A percentile compares a stretch with the other conserved stretches of the same genome.
These are phyloP conservation scores for Schizophyllum commune DNA, from an alignment of 1,284 basidiomycete species.

Conservation along the genomic window DNA sequence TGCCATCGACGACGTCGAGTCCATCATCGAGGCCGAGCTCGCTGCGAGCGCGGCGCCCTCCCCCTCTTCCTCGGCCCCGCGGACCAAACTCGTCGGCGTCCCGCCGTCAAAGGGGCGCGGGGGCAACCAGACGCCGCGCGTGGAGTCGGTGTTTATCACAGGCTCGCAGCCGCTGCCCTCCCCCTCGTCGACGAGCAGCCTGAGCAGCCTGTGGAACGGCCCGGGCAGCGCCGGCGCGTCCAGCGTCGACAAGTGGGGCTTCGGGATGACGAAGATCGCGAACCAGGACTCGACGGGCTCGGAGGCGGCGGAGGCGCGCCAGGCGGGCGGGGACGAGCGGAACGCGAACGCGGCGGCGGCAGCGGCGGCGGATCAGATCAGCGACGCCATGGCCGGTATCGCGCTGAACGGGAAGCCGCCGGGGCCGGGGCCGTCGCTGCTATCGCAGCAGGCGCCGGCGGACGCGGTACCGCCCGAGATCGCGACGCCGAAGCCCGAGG, in stretches of 20 bases:
- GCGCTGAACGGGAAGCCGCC: conserved; percentile 20
- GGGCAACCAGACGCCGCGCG: conserved; percentile 94
- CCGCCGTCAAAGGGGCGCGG: conserved; percentile 92
- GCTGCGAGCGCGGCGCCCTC: conserved; percentile 38
- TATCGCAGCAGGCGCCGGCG: conserved; percentile 68
- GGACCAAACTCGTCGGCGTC: conserved; percentile 83
- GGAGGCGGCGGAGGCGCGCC: conserved; percentile 5
- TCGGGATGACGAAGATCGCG: conserved; percentile 85
- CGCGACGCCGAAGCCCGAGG: conserved; percentile 2
- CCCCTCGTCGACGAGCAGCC: conserved; percentile 32
- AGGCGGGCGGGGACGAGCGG: neutral
- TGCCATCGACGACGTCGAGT: conserved; percentile 95
- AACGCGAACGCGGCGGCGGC: neutral
- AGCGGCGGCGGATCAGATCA: neutral
- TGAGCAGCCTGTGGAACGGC: conserved; percentile 8
- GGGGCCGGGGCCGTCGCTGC: conserved; percentile 64
- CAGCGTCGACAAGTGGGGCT: conserved; percentile 87
- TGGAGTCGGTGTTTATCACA: conserved; percentile 87
- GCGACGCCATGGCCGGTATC: conserved; percentile 6
- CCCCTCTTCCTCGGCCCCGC: conserved; percentile 34
- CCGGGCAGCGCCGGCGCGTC: conserved; percentile 19
- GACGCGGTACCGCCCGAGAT: conserved; percentile 3
- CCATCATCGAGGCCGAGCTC: conserved; percentile 85
- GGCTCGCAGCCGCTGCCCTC: conserved; percentile 90
- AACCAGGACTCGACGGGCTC: conserved; percentile 19